Conservation (phyloP, 163 green algal species). For the Chlamydomonas reinhardtii region DNA sequence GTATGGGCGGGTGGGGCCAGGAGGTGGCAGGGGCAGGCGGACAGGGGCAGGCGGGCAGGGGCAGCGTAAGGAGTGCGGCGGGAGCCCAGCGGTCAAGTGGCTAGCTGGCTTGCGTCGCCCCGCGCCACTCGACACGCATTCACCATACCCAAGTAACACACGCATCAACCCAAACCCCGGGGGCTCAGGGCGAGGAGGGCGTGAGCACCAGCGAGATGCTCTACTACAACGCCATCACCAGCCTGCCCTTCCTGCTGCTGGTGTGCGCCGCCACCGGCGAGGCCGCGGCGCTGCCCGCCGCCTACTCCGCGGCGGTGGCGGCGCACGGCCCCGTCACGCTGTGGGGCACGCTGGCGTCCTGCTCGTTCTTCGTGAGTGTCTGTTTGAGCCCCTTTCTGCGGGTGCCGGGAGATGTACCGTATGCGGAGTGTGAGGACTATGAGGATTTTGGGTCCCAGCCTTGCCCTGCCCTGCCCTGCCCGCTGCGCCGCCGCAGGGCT, state of each 20-base stretch:
- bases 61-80: no score
- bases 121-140: no score
- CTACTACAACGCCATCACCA: constrained; percentile 77
- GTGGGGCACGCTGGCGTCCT: constrained; percentile 8
- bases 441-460: no score
- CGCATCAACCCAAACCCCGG: neutral
- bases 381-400: no score
- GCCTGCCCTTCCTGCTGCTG: constrained; percentile 64
- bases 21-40: no score
- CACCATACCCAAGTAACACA: neutral
- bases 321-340: neutral
- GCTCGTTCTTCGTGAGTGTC: constrained; percentile 31
- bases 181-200: constrained; percentile 56
- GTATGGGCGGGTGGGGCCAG: no score
- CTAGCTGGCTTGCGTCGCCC: no score
- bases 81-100: no score
- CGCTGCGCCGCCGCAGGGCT: constrained; percentile 53
- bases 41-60: no score
- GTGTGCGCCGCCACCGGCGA: constrained; percentile 47
- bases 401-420: no score
- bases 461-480: no score
- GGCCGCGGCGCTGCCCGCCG: neutral
- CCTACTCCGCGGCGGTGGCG: constrained; percentile 1
- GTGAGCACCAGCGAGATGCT: constrained; percentile 70
- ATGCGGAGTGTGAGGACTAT: no score